These are phyloP conservation scores for Babesia microti DNA, from an alignment of 169 alveolate species.

Conservation along the genomic window DNA sequence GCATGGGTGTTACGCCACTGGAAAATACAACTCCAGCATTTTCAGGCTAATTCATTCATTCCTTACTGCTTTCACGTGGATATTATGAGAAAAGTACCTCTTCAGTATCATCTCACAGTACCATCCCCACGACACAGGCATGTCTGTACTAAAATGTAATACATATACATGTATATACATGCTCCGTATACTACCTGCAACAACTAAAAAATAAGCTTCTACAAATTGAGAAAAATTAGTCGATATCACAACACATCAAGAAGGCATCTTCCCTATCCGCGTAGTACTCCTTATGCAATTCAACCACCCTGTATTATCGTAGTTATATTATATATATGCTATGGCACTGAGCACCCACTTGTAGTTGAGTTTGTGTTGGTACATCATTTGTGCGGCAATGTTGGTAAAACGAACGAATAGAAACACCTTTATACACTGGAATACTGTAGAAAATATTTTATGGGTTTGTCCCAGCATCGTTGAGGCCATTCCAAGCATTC, in stretches of 20 bases:
- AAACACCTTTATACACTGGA: slow-evolving; percentile 24
- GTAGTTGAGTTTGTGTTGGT: slow-evolving; percentile 44
- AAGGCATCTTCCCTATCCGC: slow-evolving; percentile 63
- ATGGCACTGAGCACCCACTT: slow-evolving; percentile 7
- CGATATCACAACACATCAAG: slow-evolving; percentile 36
- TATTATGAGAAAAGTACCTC: no score
- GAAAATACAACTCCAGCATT: slow-evolving; percentile 63
- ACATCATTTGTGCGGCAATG: slow-evolving; percentile 52
- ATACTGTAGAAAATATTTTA: slow-evolving; percentile 23
- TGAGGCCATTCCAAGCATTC: slow-evolving; percentile 50
- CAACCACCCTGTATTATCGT: slow-evolving; percentile 37
- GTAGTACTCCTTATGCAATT: slow-evolving; percentile 43
- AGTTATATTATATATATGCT: background rate
- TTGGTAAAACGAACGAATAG: slow-evolving; percentile 53
- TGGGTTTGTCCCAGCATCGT: slow-evolving; percentile 52
- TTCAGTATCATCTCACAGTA: no score
- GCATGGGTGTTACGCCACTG: slow-evolving; percentile 42
- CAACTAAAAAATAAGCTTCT: no score
- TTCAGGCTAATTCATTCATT: no score
- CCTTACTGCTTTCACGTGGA: no score
- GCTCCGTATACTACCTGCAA: no score
- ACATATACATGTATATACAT: no score
- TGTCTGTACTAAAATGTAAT: no score
- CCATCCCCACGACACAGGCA: no score
- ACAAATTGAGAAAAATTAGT: background rate